Conservation (phyloP, 768 basidiomycete species). For the Inosperma sp. region DNA sequence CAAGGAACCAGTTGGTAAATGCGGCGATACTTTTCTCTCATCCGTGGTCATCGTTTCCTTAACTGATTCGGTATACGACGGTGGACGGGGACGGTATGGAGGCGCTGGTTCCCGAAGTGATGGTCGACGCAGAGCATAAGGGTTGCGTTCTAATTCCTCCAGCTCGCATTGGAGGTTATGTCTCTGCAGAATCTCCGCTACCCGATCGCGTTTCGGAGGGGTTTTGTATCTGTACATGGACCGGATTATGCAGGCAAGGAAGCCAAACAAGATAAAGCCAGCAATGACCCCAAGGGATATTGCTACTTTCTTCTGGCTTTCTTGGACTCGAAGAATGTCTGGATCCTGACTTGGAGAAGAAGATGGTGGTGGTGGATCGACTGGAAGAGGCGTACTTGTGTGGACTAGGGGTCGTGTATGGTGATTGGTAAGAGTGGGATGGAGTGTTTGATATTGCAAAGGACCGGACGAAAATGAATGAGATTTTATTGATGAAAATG, state of each 20-base stretch:
- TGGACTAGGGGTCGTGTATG: too few species aligned
- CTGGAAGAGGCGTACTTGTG: too few species aligned
- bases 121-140: constrained; percentile 24
- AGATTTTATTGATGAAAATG: too few species aligned
- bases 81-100: constrained; percentile 49
- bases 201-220: constrained; percentile 44
- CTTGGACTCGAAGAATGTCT: not conserved
- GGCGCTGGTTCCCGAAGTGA: constrained; percentile 44
- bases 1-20: too few species aligned
- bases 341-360: too few species aligned
- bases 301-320: not conserved
- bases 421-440: too few species aligned
- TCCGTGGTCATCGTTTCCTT: too few species aligned
- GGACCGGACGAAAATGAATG: too few species aligned
- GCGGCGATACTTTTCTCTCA: too few species aligned
- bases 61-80: constrained; percentile 35
- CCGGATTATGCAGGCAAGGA: constrained; percentile 37
- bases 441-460: too few species aligned
- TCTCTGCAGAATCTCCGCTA: constrained; percentile 38
- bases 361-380: too few species aligned
- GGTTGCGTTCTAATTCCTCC: constrained; percentile 41
- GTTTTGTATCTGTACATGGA: constrained; percentile 41
- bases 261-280: constrained; percentile 32
- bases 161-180: constrained; percentile 50
- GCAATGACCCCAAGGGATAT: constrained; percentile 38